A percentile compares a stretch with the other conserved stretches of the same genome.
Evolutionary conservation across 192 early-diverging fungal species (phyloP).

Genomic region (Coemansia sp.): DNA sequence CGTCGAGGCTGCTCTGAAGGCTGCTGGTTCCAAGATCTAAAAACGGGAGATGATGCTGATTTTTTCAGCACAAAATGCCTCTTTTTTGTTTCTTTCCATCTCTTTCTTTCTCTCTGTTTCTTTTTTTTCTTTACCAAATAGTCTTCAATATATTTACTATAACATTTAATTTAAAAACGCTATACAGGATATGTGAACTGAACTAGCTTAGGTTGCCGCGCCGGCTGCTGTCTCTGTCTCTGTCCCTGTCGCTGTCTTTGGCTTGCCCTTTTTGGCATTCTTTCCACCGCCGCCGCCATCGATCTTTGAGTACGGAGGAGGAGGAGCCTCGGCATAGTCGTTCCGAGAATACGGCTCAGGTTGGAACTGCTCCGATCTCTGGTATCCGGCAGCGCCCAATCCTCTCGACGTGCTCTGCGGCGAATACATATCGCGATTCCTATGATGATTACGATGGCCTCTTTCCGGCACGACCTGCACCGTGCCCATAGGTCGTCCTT

Average conservation of each 20-base stretch:
- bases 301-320: slow-evolving; percentile 23
- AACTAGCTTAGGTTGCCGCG: too few relatives aligned
- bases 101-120: too few relatives aligned
- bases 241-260: neutral
- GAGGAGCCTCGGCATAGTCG: slow-evolving; percentile 38
- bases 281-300: neutral
- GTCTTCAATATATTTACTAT: neutral
- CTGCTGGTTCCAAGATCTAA: slow-evolving; percentile 54
- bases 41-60: neutral
- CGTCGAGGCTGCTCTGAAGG: slow-evolving; percentile 62
- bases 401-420: slow-evolving; percentile 1
- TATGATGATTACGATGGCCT: slow-evolving; percentile 5
- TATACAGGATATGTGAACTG: too few relatives aligned
- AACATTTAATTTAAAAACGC: slow-evolving; percentile 2
- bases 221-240: neutral
- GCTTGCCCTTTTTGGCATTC: neutral
- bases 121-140: neutral
- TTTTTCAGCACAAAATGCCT: neutral
- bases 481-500: slow-evolving; percentile 20
- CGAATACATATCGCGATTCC: slow-evolving; percentile 15
- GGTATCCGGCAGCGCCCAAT: neutral
- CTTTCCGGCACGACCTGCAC: slow-evolving; percentile 12
- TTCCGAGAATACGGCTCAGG: slow-evolving; percentile 27
- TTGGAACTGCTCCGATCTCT: slow-evolving; percentile 24
- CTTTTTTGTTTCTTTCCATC: neutral